Conservation (phyloP, 2,329 filamentous ascomycete genomes). For the Fonsecaea monophora region DNA sequence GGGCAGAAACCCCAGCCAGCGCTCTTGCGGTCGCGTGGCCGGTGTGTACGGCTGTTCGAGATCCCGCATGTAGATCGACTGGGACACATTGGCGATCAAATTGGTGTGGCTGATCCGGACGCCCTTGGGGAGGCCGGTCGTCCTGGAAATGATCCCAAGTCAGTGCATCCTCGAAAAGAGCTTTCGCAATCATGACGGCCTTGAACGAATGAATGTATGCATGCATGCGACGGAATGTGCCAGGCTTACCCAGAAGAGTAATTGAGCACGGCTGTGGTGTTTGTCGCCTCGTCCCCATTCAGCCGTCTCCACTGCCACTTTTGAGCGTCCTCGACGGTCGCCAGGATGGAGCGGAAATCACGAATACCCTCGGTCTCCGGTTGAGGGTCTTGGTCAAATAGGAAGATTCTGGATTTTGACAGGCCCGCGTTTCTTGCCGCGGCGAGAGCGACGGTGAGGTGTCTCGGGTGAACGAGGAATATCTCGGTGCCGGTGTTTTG, state of each 20-base stretch:
- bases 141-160: constrained; percentile 41
- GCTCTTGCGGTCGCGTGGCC: constrained; percentile 55
- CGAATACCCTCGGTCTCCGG: neutral
- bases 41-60: constrained; percentile 52
- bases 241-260: constrained; percentile 50
- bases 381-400: neutral
- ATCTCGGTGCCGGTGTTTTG: constrained; percentile 57
- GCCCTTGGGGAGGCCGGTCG: constrained; percentile 60
- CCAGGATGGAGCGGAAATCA: constrained; percentile 12
- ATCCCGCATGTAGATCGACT: constrained; percentile 62
- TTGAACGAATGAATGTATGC: too few relatives aligned
- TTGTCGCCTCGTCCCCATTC: neutral
- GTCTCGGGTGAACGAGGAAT: constrained; percentile 57
- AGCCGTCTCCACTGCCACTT: constrained; percentile 28
- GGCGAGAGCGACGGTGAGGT: constrained; percentile 52
- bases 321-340: constrained; percentile 28
- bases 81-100: constrained; percentile 61
- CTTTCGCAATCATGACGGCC: too few relatives aligned
- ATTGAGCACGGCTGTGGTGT: constrained; percentile 3
- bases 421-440: constrained; percentile 32
- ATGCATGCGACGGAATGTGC: constrained; percentile 32
- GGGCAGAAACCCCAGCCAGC: constrained; percentile 55
- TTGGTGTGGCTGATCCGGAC: constrained; percentile 59
- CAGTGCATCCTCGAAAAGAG: neutral
- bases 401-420: neutral